Conservation (phyloP, 2,329 filamentous ascomycete genomes). For the Ceratocystis smalleyi region DNA sequence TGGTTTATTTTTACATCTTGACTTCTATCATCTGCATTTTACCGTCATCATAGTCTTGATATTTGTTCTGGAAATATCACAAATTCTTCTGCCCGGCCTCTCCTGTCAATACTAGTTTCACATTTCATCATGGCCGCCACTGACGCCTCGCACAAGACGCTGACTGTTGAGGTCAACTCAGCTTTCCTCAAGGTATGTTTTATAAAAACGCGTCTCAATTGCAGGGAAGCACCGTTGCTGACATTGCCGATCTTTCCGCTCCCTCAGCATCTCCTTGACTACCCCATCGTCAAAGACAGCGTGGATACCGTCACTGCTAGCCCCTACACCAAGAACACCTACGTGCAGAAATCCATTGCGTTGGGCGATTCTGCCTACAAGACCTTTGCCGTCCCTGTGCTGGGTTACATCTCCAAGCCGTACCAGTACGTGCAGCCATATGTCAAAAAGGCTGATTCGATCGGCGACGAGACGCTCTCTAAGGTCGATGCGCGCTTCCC, state of each 20-base stretch:
- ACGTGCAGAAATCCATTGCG: conserved; percentile 68
- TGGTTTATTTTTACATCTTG: background rate
- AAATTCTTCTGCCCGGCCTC: background rate
- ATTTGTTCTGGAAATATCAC: background rate
- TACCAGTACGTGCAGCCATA: conserved; percentile 76
- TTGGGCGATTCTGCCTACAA: conserved; percentile 60
- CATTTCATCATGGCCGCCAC: conserved; percentile 26
- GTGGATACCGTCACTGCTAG: conserved; percentile 32
- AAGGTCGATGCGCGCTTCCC: conserved; percentile 58
- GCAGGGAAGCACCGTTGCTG: background rate
- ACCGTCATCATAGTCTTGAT: background rate
- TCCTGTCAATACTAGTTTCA: background rate
- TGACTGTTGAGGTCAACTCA: conserved; percentile 25
- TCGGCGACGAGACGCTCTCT: conserved; percentile 56
- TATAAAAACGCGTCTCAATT: background rate
- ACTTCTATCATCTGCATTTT: background rate
- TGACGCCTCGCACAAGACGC: conserved; percentile 8
- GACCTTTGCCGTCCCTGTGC: conserved; percentile 59
- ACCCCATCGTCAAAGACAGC: conserved; percentile 67
- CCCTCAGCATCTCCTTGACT: conserved; percentile 62
- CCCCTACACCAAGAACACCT: conserved; percentile 65
- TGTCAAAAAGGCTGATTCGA: conserved; percentile 60
- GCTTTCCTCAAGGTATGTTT: conserved; percentile 34
- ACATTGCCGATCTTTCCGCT: background rate
- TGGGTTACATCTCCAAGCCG: conserved; percentile 54